A percentile compares a stretch with the other conserved stretches of the same genome.
phyloP scores from a whole-genome alignment of 805 yeast species.

The Myxozyma lipomycoides region DNA sequence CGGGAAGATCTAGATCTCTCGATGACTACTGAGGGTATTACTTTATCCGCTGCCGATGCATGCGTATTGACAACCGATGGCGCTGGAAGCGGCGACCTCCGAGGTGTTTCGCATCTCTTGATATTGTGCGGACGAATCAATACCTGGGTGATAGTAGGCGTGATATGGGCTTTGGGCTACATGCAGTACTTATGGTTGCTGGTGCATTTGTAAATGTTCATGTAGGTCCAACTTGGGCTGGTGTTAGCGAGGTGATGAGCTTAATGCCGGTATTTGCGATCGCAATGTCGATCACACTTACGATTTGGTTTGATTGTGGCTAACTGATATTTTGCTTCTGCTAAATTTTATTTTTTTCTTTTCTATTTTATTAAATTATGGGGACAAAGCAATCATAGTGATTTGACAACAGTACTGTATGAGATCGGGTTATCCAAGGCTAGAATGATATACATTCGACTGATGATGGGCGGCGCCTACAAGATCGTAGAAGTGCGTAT shows the following conservation, averaged over 20 bases:
- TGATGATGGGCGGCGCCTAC: too few species aligned
- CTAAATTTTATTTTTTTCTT: not conserved
- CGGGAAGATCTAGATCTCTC: constrained; percentile 80
- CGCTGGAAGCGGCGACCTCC: constrained; percentile 4
- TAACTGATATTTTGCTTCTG: not conserved
- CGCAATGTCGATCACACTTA: constrained; percentile 6
- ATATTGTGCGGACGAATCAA: constrained; percentile 1
- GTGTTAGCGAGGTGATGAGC: constrained; percentile 19
- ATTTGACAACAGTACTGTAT: too few species aligned
- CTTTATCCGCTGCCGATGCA: constrained; percentile 18
- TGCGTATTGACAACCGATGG: constrained; percentile 1
- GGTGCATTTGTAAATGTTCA: constrained; percentile 21
- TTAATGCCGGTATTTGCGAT: constrained; percentile 16
- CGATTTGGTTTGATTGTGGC: not conserved
- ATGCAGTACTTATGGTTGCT: constrained; percentile 18
- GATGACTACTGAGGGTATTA: constrained; percentile 15
- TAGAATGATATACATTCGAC: too few species aligned
- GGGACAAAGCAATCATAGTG: too few species aligned
- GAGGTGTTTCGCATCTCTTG: constrained; percentile 9
- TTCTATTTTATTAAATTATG: not conserved
- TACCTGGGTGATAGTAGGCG: constrained; percentile 3
- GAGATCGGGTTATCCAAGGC: too few species aligned
- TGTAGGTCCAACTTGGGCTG: constrained; percentile 21
- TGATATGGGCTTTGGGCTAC: constrained; percentile 15
- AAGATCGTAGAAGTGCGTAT: too few species aligned